Percentiles rank a stretch among this genome's conserved stretches.
phyloP scores from a whole-genome alignment of 2,329 filamentous ascomycete species.

The Sporothrix pallida region DNA sequence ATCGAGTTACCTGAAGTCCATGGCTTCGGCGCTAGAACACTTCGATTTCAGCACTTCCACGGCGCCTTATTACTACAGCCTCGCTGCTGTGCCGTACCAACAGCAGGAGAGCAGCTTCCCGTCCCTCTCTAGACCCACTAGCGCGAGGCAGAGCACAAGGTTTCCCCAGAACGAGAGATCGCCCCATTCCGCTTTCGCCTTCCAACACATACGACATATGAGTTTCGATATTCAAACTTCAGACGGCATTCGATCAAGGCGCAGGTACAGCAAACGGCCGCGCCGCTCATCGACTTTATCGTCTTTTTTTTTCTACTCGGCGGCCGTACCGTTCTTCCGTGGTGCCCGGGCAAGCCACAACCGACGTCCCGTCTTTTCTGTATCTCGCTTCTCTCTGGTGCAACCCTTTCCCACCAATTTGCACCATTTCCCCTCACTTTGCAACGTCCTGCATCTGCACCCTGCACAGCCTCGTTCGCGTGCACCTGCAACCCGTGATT shows the following conservation, averaged over 20 bases:
- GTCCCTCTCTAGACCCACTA: neutral
- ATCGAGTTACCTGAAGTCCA: too few relatives aligned
- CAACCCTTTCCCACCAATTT: conserved; percentile 15
- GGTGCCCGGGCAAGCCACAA: neutral
- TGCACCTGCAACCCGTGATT: neutral
- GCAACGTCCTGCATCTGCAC: neutral
- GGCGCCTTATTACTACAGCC: too few relatives aligned
- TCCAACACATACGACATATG: too few relatives aligned
- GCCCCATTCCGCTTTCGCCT: neutral
- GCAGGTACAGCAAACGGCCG: neutral
- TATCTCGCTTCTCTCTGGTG: neutral
- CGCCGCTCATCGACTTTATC: neutral
- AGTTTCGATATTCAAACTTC: neutral
- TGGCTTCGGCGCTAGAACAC: too few relatives aligned
- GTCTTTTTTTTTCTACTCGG: neutral
- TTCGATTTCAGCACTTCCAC: too few relatives aligned
- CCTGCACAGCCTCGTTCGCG: conserved; percentile 19
- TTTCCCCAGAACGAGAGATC: conserved; percentile 9
- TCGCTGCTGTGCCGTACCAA: too few relatives aligned
- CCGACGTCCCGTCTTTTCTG: neutral
- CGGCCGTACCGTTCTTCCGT: neutral
- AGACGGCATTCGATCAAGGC: conserved; percentile 1
- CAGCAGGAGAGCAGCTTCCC: too few relatives aligned
- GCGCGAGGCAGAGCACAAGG: conserved; percentile 30
- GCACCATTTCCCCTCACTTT: conserved; percentile 10